Evolutionary conservation across 129 eudicot species (phyloP), one percentile per base, ranked within the genome.

Genomic region (Saposhnikovia divaricata): DNA sequence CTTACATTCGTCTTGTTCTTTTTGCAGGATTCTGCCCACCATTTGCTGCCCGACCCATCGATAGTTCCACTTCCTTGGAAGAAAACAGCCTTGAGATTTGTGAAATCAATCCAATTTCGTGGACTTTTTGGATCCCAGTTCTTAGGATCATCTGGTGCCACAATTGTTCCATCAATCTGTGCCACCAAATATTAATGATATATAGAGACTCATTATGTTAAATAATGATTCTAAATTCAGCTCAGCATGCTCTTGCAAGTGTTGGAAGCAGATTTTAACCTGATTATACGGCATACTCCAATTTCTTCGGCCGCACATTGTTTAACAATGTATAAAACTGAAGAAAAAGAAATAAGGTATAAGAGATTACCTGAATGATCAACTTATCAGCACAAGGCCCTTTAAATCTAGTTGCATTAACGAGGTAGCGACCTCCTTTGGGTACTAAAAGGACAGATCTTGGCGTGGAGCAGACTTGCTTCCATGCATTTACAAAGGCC

Each of bases 21-120:
- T 83, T 96, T 96, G 96, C 99, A 96, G 82, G 99, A 96, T 50
- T 92, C 98, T 74, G 93, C 98, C 99, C 99, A 96, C 99, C 99
- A 96, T 84, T 92, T 92, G 86, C 85, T 88, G 74, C 99, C 99
- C 57, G 99, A 92, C 77, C 99, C 99, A 88, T 96, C 98, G 59
- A 96, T 90, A 79, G 92, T 89, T 51, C 99, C 99, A 34, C 81
- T 69, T 75, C 99, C 99, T 87, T 89, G 97, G 82, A 96, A 86
- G 84, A 74, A 3, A 57, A 81, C 92, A 68, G 85, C 84, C 23
- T 74, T 88, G 76, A 96, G 83, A 84, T 92, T 90, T 78, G 85
- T 80, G 79, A 92, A 96, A n/a, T 72, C 87, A 78, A 96, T 92
- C 99, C 99, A 96, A 75, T 48, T 82, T 79, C 95, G 80, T 63